phyloP scores from a whole-genome alignment of 495 filamentous ascomycete species.

The Choiromyces venosus region DNA sequence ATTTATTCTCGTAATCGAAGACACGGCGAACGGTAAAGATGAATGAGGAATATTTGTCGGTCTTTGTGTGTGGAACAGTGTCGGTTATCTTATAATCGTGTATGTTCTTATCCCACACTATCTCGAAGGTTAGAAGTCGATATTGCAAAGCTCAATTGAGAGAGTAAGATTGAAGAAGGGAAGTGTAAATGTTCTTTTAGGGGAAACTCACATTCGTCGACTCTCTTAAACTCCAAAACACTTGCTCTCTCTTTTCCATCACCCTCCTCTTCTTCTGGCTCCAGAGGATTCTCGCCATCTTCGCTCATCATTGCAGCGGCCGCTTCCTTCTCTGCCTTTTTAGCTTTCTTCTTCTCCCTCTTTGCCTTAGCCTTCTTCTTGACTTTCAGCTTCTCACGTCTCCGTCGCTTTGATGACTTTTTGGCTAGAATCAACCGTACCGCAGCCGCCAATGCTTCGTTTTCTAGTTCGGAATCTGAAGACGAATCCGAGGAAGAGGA shows the following conservation, averaged over 20 bases:
- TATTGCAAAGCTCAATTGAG: not conserved
- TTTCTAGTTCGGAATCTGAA: slow-evolving; percentile 45
- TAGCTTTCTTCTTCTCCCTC: slow-evolving; percentile 51
- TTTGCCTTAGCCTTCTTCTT: slow-evolving; percentile 47
- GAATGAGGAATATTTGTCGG: slow-evolving; percentile 76
- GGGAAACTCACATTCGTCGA: slow-evolving; percentile 61
- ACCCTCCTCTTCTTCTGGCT: slow-evolving; percentile 39
- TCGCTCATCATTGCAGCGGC: slow-evolving; percentile 36
- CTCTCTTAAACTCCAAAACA: slow-evolving; percentile 75
- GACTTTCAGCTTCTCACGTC: slow-evolving; percentile 40
- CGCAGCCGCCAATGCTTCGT: slow-evolving; percentile 39
- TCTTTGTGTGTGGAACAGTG: slow-evolving; percentile 64
- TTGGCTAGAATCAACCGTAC: slow-evolving; percentile 31
- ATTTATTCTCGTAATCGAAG: slow-evolving; percentile 86
- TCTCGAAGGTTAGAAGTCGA: not conserved
- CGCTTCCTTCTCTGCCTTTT: slow-evolving; percentile 38
- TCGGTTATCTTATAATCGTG: slow-evolving; percentile 80
- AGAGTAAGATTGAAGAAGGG: not conserved
- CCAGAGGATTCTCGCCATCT: slow-evolving; percentile 26
- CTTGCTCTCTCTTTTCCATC: slow-evolving; percentile 49
- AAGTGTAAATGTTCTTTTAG: not conserved
- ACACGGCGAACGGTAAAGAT: slow-evolving; percentile 80
- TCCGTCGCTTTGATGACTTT: slow-evolving; percentile 39
- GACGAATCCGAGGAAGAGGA: slow-evolving; percentile 43
- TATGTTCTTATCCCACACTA: slow-evolving; percentile 69